Base-by-base conservation (phyloP, 1,284 basidiomycete genomes). In the Cutaneotrichosporon cyanovorans region DNA sequence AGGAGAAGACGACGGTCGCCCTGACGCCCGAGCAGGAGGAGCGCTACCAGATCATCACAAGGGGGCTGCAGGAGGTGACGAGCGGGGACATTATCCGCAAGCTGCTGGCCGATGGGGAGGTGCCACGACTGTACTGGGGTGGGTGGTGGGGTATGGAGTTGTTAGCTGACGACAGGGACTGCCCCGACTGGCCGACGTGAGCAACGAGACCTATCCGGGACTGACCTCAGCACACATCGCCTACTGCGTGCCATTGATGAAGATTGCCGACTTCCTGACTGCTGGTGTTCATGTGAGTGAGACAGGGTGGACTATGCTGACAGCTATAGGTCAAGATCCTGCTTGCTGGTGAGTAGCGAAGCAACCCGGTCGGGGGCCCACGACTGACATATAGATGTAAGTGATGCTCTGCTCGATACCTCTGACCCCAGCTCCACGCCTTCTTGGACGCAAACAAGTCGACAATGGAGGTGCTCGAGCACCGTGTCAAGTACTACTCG, bases 381-480 rank as follows among this genome's bases (percentile, higher is more conserved):
- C 7, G 12, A 28, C 25, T 28, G 25, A 28, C 25, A 12, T 28
- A 23, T 15, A 38, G 21, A 20, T 10, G 16, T 34, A 8, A 33
- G 5, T 19, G n/a, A 35, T 48, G 54, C 45, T 47, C 53, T 51
- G 36, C 21, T 51, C 52, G n/a, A 25, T 16, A 12, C 14, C 23
- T 7, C 45, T 44, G 31, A 31, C 33, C 15, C 35, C 64, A 91
- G 92, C 96, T 98, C 15, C 95, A 98, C 63, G 95, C 91, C 5
- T 98, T 98, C 76, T 80, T 99, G 42, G 93, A 99, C 68, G 97
- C 97, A 68, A 77, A 95, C 61, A 99, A 99, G 73, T 93, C 93
- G 0, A 91, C 93, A 0, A 75, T 95, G n/a, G 90, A 93, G 50
- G 84, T 95, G 40, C 89, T 99, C 44, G 79, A 79, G 0, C 79